Evolutionary conservation across 1,284 basidiomycete species (phyloP), one percentile per base, ranked within the genome.

Genomic region (Cystobasidium pallidum): DNA sequence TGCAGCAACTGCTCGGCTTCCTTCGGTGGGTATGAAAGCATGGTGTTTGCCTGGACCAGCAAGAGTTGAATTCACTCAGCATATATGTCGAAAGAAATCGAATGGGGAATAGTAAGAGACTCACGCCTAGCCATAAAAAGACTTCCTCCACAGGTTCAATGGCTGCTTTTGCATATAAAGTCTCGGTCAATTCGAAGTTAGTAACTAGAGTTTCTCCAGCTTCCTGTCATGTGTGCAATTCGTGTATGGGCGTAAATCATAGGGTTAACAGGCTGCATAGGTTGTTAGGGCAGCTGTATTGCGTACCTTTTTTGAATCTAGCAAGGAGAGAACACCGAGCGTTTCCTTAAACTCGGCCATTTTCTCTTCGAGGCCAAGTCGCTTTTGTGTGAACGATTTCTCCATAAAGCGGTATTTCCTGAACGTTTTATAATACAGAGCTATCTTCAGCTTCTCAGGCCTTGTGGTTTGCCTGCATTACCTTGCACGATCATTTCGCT

Each of bases 391-490:
- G 58, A 95, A 85, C 79, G 89, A 94, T 41, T 88, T 84, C 78
- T 98, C 95, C 95, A 99, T 98, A 83, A 95, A 96, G 73, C 92
- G 90, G 84, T 99, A 99, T 85, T 99, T 98, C 75, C 94, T 97
- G 83, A 64, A n/a, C n/a, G n/a, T n/a, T 84, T 73, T 75, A 95
- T 24, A 36, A 21, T n/a, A 47, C 7, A 39, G 36, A 2, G 17
- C 32, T 52, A 10, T 13, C 45, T 26, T 24, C 17, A 8, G 58
- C 36, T 17, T 39, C 26, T 1, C 7, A 2, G 15, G 58, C 19
- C 43, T 43, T 3, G 58, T 30, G 2, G 17, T 34, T 26, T 15
- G 19, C 19, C 17, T 1, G n/a, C n/a, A 24, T 61, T 19, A 17
- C 10, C 24, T n/a, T 15, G 28, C 57, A 34, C 36, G 10, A 57